Conservation (phyloP, 768 basidiomycete species). For the Rhizopogon roseolus region DNA sequence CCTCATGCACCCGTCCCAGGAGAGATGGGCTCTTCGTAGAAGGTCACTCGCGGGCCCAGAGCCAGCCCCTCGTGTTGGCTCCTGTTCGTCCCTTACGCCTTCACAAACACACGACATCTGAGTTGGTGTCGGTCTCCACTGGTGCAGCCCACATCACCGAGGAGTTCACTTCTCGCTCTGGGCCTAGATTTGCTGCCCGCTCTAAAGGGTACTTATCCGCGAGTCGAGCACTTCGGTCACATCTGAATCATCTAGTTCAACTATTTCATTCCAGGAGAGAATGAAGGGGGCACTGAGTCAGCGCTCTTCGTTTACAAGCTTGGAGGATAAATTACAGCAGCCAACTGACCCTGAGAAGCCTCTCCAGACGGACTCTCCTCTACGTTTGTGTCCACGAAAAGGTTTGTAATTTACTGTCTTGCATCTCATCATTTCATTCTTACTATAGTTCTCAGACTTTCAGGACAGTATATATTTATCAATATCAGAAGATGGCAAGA, state of each 20-base stretch:
- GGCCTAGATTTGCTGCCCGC: not conserved
- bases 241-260: conserved; percentile 22
- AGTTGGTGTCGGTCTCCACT: conserved; percentile 5
- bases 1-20: conserved; percentile 1
- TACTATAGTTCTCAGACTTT: not conserved
- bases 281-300: conserved; percentile 27
- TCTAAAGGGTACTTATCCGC: not conserved
- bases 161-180: conserved; percentile 1
- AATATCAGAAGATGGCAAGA: conserved; percentile 33
- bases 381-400: not conserved
- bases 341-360: not conserved
- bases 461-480: not conserved
- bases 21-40: conserved; percentile 1
- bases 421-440: not conserved
- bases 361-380: not conserved
- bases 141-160: not conserved
- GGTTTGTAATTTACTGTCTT: not conserved
- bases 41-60: conserved; percentile 1
- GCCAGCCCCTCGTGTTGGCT: not conserved
- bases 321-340: conserved; percentile 32
- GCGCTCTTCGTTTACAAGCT: conserved; percentile 38
- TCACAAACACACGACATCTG: conserved; percentile 15
- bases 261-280: conserved; percentile 33
- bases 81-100: conserved; percentile 16
- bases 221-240: conserved; percentile 8